Evolutionary conservation across 208 protist species (phyloP).

Genomic region (Zelonia costaricensis): DNA sequence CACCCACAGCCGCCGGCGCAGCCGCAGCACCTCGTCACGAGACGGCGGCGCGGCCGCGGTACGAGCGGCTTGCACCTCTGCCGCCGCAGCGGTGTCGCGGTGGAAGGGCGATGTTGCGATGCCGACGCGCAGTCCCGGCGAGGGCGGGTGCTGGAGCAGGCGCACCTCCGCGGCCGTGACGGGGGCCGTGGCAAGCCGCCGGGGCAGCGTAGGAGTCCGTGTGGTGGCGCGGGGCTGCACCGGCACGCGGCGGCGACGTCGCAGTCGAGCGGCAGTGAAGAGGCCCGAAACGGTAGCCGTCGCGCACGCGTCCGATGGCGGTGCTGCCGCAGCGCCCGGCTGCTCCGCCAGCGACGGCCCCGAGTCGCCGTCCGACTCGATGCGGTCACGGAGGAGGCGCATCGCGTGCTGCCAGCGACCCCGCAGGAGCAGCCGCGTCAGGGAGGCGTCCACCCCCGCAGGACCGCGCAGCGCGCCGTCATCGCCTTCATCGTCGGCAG

Average conservation of each 20-base stretch:
- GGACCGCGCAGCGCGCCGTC: no score
- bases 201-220: slow-evolving; percentile 8
- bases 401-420: slow-evolving; percentile 5
- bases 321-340: background rate
- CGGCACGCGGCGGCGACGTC: slow-evolving; percentile 4
- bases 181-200: background rate
- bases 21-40: slow-evolving; percentile 33
- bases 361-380: background rate
- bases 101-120: background rate
- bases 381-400: background rate
- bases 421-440: slow-evolving; percentile 8
- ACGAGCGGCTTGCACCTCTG: slow-evolving; percentile 6
- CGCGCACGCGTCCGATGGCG: background rate
- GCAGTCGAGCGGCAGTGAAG: slow-evolving; percentile 9
- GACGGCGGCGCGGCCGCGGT: slow-evolving; percentile 7
- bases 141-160: slow-evolving; percentile 18
- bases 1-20: slow-evolving; percentile 60
- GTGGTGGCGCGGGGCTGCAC: background rate
- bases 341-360: background rate
- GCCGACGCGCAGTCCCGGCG: slow-evolving; percentile 1
- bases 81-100: background rate
- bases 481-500: background rate
- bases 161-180: slow-evolving; percentile 20
- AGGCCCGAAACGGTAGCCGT: background rate
- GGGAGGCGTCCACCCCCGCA: background rate